These are phyloP conservation scores for Cyphellophora attinorum DNA, from an alignment of 2,329 filamentous ascomycete genomes.

Conservation along the genomic window DNA sequence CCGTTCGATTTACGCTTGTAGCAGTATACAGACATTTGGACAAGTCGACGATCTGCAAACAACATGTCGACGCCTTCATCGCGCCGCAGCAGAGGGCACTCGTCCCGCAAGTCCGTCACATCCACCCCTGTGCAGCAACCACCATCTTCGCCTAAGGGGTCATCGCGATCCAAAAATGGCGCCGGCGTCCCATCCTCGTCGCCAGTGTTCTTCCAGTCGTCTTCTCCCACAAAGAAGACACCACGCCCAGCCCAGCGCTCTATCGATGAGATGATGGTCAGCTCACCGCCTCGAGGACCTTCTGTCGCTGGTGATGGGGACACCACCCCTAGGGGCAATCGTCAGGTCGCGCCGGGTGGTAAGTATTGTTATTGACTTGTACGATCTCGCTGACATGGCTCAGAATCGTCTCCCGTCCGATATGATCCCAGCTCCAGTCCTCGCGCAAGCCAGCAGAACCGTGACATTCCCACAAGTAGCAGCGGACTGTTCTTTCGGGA, in stretches of 20 bases:
- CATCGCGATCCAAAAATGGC: constrained; percentile 21
- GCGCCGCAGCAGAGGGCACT: constrained; percentile 29
- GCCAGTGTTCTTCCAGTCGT: constrained; percentile 65
- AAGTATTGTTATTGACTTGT: constrained; percentile 9
- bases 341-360: constrained; percentile 27
- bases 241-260: constrained; percentile 24
- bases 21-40: no score
- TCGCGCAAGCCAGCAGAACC: constrained; percentile 42
- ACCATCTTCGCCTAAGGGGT: constrained; percentile 23
- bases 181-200: constrained; percentile 55
- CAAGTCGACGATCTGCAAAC: no score
- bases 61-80: constrained; percentile 35
- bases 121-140: constrained; percentile 27
- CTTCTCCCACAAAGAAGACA: constrained; percentile 41
- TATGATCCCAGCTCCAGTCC: constrained; percentile 88
- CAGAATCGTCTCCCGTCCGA: constrained; percentile 85
- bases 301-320: constrained; percentile 31
- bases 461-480: constrained; percentile 69
- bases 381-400: neutral
- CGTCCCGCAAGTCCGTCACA: constrained; percentile 28
- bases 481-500: constrained; percentile 78
- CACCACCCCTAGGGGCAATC: constrained; percentile 31
- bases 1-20: neutral
- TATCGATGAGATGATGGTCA: constrained; percentile 31
- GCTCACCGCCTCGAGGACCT: constrained; percentile 36